These are phyloP conservation scores for Plantago elongata DNA, from an alignment of 257 asterid species.

Conservation along the genomic window DNA sequence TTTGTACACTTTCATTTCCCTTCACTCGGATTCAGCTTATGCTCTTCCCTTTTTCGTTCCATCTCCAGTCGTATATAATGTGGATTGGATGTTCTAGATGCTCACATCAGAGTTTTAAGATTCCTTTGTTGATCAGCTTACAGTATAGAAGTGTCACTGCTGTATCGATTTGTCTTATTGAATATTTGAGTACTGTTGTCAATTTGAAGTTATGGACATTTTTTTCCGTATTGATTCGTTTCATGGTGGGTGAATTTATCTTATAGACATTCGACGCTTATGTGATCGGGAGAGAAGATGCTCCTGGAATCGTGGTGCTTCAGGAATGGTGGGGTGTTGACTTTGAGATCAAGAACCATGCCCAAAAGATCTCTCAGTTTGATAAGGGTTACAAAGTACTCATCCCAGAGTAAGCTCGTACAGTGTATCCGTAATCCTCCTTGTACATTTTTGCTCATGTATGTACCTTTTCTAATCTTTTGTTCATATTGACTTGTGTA, in stretches of 20 bases:
- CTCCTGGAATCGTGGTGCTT: conserved; percentile 93
- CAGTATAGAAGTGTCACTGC: no score
- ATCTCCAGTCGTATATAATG: no score
- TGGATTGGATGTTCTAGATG: no score
- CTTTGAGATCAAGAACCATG: conserved; percentile 93
- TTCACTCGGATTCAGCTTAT: no score
- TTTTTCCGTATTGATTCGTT: background rate
- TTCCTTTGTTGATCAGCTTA: no score
- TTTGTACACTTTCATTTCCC: background rate
- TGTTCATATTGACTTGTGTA: background rate
- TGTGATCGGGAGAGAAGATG: conserved; percentile 84
- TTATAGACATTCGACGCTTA: conserved; percentile 82
- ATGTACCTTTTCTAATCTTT: conserved; percentile 5
- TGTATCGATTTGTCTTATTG: no score
- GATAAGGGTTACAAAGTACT: conserved; percentile 78
- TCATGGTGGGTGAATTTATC: conserved; percentile 16
- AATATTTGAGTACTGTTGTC: no score
- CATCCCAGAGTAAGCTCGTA: conserved; percentile 81
- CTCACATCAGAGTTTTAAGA: no score
- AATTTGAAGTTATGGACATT: no score
- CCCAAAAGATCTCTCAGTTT: conserved; percentile 78
- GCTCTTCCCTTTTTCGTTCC: no score
- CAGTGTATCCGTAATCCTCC: no score
- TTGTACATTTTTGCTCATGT: no score
- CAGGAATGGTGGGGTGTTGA: conserved; percentile 99